Conservation (phyloP, 2,329 filamentous ascomycete species). For the Cladosporium phlei region DNA sequence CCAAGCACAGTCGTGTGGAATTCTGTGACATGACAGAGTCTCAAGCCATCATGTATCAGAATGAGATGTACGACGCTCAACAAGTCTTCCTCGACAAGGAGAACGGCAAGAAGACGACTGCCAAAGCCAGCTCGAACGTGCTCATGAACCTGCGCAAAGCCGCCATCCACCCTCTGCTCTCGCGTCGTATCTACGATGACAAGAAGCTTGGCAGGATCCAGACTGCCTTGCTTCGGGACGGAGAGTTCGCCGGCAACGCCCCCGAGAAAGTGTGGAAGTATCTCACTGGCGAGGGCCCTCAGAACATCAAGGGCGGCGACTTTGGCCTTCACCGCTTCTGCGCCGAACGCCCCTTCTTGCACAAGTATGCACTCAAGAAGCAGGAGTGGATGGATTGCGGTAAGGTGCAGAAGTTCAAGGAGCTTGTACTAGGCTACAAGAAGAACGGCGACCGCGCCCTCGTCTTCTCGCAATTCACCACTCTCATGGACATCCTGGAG, state of each 20-base stretch:
- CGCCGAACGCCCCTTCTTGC: conserved; percentile 49
- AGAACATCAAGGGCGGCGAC: conserved; percentile 71
- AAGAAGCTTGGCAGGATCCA: conserved; percentile 68
- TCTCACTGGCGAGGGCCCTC: conserved; percentile 66
- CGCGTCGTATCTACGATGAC: conserved; percentile 75
- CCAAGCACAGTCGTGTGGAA: conserved; percentile 71
- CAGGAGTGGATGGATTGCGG: conserved; percentile 65
- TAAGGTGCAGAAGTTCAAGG: conserved; percentile 76
- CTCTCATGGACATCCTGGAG: conserved; percentile 84
- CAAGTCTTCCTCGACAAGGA: conserved; percentile 57
- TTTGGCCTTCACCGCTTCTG: conserved; percentile 59
- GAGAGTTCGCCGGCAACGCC: conserved; percentile 31
- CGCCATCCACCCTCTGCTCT: conserved; percentile 84
- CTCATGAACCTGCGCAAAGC: conserved; percentile 92
- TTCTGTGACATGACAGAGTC: conserved; percentile 72
- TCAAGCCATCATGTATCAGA: conserved; percentile 70
- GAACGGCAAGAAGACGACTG: conserved; percentile 53
- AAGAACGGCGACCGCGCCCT: conserved; percentile 79
- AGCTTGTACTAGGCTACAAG: conserved; percentile 68
- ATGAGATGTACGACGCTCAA: conserved; percentile 59
- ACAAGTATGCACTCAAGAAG: conserved; percentile 54
- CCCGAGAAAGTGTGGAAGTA: conserved; percentile 49
- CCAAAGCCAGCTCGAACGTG: conserved; percentile 25
- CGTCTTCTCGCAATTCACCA: conserved; percentile 90
- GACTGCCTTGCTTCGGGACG: conserved; percentile 24